phyloP scores from a whole-genome alignment of 257 asterid genomes.

The Plantago ovata region DNA sequence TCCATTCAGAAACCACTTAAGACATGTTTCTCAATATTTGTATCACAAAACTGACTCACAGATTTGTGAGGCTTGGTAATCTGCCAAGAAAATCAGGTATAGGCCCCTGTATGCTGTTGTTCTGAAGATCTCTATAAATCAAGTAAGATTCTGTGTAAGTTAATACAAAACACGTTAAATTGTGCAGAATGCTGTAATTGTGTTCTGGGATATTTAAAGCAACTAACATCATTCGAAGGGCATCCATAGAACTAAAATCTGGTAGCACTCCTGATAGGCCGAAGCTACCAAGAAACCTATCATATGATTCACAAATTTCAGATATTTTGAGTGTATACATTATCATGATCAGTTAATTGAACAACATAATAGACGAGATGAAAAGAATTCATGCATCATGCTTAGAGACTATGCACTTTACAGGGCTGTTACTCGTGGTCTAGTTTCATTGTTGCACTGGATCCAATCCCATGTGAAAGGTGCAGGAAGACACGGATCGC shows the following conservation, averaged over 20 bases:
- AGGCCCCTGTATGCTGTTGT: slow-evolving; percentile 43
- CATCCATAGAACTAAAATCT: slow-evolving; percentile 42
- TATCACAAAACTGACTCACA: slow-evolving; percentile 33
- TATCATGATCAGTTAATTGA: too few species aligned
- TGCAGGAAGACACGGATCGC: slow-evolving; percentile 76
- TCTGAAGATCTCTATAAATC: slow-evolving; percentile 41
- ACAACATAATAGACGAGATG: too few species aligned
- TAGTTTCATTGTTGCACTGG: slow-evolving; percentile 40
- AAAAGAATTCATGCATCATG: neutral
- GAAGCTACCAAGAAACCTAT: slow-evolving; percentile 26
- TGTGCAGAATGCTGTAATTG: neutral
- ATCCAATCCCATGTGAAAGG: slow-evolving; percentile 76
- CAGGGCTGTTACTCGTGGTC: slow-evolving; percentile 59
- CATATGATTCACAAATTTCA: slow-evolving; percentile 1
- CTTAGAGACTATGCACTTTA: neutral
- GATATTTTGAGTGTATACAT: too few species aligned
- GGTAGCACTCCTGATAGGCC: slow-evolving; percentile 33
- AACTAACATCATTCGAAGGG: slow-evolving; percentile 51
- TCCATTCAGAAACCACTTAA: slow-evolving; percentile 32
- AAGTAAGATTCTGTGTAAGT: neutral
- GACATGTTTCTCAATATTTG: neutral
- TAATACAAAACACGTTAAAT: too few species aligned
- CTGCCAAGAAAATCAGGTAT: slow-evolving; percentile 55
- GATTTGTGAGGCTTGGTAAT: slow-evolving; percentile 36
- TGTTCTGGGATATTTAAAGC: neutral